phyloP scores from a whole-genome alignment of 495 filamentous ascomycete genomes.

The Xylaria venustula region DNA sequence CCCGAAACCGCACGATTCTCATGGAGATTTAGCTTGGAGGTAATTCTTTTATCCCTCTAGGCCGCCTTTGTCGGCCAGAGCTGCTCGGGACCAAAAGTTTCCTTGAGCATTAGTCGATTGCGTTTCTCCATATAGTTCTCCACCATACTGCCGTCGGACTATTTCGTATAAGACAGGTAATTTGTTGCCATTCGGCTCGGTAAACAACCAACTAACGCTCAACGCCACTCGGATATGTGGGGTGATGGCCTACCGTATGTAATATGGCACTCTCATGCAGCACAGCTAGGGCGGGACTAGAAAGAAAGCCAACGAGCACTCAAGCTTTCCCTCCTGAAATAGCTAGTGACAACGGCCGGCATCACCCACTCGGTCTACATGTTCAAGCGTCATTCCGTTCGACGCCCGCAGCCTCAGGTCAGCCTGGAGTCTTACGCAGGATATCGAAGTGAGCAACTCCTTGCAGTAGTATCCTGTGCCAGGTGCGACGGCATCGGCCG shows the following conservation, averaged over 20 bases:
- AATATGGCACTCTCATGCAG: neutral
- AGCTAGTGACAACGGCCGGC: neutral
- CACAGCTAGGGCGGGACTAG: neutral
- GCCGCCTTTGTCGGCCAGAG: neutral
- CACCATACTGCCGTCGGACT: neutral
- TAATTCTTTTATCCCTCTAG: neutral
- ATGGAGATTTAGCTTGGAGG: neutral
- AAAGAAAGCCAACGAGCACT: neutral
- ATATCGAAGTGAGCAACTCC: neutral
- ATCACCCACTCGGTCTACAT: neutral
- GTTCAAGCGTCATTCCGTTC: neutral
- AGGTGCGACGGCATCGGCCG: neutral
- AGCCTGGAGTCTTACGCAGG: neutral
- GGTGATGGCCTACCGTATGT: neutral
- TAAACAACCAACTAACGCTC: neutral
- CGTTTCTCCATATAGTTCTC: neutral
- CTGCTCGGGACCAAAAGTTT: neutral
- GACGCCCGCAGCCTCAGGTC: neutral
- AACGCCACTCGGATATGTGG: neutral
- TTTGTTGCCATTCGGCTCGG: neutral
- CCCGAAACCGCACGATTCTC: slow-evolving; percentile 1
- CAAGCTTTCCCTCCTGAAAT: neutral
- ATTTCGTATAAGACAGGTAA: neutral
- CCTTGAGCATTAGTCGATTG: neutral
- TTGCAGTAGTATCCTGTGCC: neutral